Base-by-base conservation (phyloP, 2,329 filamentous ascomycete species). In the Hypoxylon sp. region DNA sequence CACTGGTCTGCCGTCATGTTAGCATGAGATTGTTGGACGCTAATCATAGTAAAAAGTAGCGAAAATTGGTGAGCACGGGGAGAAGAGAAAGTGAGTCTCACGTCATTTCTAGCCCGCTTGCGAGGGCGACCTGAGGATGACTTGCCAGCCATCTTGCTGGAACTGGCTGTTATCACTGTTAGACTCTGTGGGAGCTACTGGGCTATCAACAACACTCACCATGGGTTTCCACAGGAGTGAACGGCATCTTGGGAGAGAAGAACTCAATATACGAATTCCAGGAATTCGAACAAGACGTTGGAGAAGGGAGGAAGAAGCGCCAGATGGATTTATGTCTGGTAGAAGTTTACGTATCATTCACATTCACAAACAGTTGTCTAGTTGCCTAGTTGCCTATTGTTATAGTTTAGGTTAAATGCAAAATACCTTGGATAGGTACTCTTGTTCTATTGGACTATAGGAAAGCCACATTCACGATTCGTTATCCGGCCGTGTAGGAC, bases 41-140 rank as follows among this genome's bases (percentile, higher is more conserved):
- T n/a, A 2, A n/a, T 14, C 14, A 5, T 14, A 36, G 4, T 14
- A 14, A n/a, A n/a, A n/a, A n/a, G n/a, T n/a, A n/a, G n/a, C n/a
- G n/a, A n/a, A n/a, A n/a, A n/a, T n/a, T 4, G 32, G 14, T 33
- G 30, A 11, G 4, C 2, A 11, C 3, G 36, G 14, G 12, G 2
- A 6, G 1, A 24, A 18, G 14, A 18, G 7, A 2, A 36, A 14
- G 38, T 4, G 20, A 28, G 14, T 11, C 50, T 52, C 38, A 52
- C 50, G 16, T 52, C 50, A 3, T 18, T 22, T 38, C 50, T 52
- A 9, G 22, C 33, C 12, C 50, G 50, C 36, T 52, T 52, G 22
- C 50, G 50, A 52, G 50, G 16, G 22, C 22, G 38, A 7, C 32
- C 14, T 26, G 32, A 16, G 14, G 20, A 7, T 51, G 20, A 24